Percentiles rank a stretch among this genome's conserved stretches.
Evolutionary conservation across 345 rosid species (phyloP).

Genomic region (Salix dunnii): DNA sequence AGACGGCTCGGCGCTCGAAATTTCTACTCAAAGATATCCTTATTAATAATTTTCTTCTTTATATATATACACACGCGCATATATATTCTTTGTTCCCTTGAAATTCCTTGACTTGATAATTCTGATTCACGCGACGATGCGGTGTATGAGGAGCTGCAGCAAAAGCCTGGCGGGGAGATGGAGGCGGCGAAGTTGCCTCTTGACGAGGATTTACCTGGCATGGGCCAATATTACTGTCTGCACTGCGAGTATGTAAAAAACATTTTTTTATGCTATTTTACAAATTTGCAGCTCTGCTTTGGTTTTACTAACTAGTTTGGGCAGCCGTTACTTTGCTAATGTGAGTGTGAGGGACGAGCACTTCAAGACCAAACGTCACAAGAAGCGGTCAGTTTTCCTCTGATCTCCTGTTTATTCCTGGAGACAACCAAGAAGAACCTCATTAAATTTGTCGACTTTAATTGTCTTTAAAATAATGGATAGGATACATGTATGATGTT

Average conservation of each 20-base stretch:
- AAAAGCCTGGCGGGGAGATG: slow-evolving; percentile 55
- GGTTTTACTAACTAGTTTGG: slow-evolving; percentile 10
- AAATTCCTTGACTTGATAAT: slow-evolving; percentile 33
- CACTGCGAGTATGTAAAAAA: slow-evolving; percentile 76
- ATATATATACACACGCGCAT: not conserved
- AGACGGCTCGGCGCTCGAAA: slow-evolving; percentile 79
- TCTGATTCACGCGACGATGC: slow-evolving; percentile 67
- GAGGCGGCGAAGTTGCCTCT: slow-evolving; percentile 45
- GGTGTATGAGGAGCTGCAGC: slow-evolving; percentile 70
- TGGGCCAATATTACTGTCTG: slow-evolving; percentile 95
- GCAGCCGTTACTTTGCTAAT: slow-evolving; percentile 81
- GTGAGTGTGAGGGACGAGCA: slow-evolving; percentile 64
- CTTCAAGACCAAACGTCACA: slow-evolving; percentile 87
- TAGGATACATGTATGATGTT: slow-evolving; percentile 3
- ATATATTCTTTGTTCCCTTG: not conserved
- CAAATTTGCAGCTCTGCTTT: not conserved
- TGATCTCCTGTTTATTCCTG: no score
- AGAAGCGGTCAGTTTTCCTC: slow-evolving; percentile 56
- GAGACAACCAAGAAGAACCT: no score
- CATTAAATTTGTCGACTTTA: not conserved
- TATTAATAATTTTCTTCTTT: not conserved
- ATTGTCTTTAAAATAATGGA: not conserved
- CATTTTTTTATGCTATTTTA: not conserved
- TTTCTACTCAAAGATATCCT: slow-evolving; percentile 84
- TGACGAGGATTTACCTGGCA: slow-evolving; percentile 92